Percentiles rank a stretch among this genome's conserved stretches.
phyloP scores from a whole-genome alignment of 1,139 yeast species.

The Zygoascus hellenicus region DNA sequence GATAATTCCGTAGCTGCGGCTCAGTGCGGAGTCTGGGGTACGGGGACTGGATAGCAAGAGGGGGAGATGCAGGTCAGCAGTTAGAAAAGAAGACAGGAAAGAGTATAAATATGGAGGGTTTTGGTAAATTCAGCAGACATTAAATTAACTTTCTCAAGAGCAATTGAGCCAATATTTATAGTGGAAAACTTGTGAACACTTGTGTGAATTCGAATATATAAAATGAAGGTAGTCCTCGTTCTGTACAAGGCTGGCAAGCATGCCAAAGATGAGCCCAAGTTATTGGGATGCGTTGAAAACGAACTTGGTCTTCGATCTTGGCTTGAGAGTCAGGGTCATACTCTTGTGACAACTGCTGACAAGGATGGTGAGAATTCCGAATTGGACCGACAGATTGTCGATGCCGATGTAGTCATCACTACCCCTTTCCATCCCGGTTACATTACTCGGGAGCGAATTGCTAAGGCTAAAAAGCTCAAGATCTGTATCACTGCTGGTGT shows the following conservation, averaged over 20 bases:
- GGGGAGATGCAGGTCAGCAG: too few relatives aligned
- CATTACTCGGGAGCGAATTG: slow-evolving; percentile 59
- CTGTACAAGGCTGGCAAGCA: slow-evolving; percentile 38
- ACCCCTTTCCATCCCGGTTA: slow-evolving; percentile 85
- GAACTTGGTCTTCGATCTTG: slow-evolving; percentile 66
- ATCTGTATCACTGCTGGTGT: slow-evolving; percentile 76
- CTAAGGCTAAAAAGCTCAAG: slow-evolving; percentile 67
- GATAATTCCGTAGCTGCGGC: too few relatives aligned
- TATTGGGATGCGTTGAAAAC: slow-evolving; percentile 69
- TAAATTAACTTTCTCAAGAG: neutral
- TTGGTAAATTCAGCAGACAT: neutral
- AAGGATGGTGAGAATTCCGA: slow-evolving; percentile 61
- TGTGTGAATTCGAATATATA: neutral
- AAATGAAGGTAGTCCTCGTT: slow-evolving; percentile 30
- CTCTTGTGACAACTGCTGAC: slow-evolving; percentile 57
- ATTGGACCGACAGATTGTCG: slow-evolving; percentile 60
- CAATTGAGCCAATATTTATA: neutral
- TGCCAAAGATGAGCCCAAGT: slow-evolving; percentile 53
- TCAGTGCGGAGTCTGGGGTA: slow-evolving; percentile 3
- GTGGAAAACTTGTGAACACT: neutral
- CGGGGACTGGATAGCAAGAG: neutral
- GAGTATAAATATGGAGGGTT: neutral
- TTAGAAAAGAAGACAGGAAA: neutral
- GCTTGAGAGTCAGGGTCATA: slow-evolving; percentile 63
- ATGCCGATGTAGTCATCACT: slow-evolving; percentile 71